Base-by-base conservation (phyloP, 2,329 filamentous ascomycete species). In the Fusarium phyllophilum region DNA sequence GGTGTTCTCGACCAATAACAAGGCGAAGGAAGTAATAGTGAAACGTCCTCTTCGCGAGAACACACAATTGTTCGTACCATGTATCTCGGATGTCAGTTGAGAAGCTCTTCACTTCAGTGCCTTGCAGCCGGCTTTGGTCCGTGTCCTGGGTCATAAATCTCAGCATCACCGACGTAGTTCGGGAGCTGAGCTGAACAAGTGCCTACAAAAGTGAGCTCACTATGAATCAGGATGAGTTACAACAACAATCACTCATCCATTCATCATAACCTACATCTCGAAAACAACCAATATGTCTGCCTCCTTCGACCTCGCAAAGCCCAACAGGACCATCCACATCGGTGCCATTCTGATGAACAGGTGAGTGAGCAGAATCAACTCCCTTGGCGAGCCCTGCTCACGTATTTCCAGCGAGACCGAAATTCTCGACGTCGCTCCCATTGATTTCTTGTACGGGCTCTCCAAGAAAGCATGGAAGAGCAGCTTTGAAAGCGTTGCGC, bases 371-470 rank as follows among this genome's bases (percentile, higher is more conserved):
- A n/a, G 6, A 6, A 18, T 6, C 4, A n/a, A n/a, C 6, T 8
- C 9, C n/a, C 18, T 13, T 7, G 26, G 2, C 29, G 2, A 2
- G 3, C 8, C 13, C 5, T 7, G 26, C 17, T 58, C 11, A 60
- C n/a, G 29, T 12, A 14, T 17, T 8, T n/a, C 5, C 18, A 66
- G 49, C 8, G 63, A 83, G 79, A 82, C 78, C 2, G 82, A 83
- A 44, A 66, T 81, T 12, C 76, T 83, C 5, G 81, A 83, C n/a
- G 76, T 83, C 7, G 81, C 79, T 7, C 80, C 80, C 3, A 69
- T 83, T 20, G 81, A 83, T 18, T 60, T 80, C 12, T 52, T 83
- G 24, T 41, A 77, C 29, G 62, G 57, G 3, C 5, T 79, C 6
- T 72, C 63, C 54, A 62, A 74, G 9, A 36, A 58, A 1, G 76